phyloP scores from a whole-genome alignment of 106 monocot species.

The Apostasia shenzhenica region DNA sequence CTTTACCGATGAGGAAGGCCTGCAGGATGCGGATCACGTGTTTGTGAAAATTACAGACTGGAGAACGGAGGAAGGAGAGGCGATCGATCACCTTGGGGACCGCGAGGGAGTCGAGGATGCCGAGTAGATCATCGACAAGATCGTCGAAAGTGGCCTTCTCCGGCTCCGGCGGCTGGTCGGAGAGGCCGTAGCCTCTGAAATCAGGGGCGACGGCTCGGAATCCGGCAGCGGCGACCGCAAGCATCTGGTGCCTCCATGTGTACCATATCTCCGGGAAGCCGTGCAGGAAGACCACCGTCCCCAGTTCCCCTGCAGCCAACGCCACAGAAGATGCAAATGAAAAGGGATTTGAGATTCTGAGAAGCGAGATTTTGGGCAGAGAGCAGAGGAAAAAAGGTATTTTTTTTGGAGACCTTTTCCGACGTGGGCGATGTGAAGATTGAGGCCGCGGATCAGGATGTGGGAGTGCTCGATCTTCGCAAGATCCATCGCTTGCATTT shows the following conservation, averaged over 20 bases:
- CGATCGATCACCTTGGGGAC: conserved; percentile 41
- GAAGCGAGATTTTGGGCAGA: neutral
- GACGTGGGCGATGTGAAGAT: conserved; percentile 46
- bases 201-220: conserved; percentile 70
- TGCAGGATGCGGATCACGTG: neutral
- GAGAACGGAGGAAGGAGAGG: neutral
- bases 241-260: conserved; percentile 87
- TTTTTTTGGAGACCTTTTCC: conserved; percentile 26
- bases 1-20: conserved; percentile 28
- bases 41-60: neutral
- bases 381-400: neutral
- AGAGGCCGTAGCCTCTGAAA: conserved; percentile 60
- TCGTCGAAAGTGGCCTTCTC: conserved; percentile 30
- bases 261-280: conserved; percentile 95
- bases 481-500: conserved; percentile 1
- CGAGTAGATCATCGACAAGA: conserved; percentile 45
- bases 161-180: conserved; percentile 43
- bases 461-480: conserved; percentile 43
- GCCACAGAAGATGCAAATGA: neutral
- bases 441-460: conserved; percentile 29
- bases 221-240: conserved; percentile 56
- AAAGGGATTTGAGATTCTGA: neutral
- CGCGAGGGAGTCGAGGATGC: conserved; percentile 39
- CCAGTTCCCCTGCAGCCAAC: conserved; percentile 32
- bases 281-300: conserved; percentile 54